These are phyloP conservation scores for Ilyonectria mors-panacis DNA, from an alignment of 2,329 filamentous ascomycete species.

Conservation along the genomic window DNA sequence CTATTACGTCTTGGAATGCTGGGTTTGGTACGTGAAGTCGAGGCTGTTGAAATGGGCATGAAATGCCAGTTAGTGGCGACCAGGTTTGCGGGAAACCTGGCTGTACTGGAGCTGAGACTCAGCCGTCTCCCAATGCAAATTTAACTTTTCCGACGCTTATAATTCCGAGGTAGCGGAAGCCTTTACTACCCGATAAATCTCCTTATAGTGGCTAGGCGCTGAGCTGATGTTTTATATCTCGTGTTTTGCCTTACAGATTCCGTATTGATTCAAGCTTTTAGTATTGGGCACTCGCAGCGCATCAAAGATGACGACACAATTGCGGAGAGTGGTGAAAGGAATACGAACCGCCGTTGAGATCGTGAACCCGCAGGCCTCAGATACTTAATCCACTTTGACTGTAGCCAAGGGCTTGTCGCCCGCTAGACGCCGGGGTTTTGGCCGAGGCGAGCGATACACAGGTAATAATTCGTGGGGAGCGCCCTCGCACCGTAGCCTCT, in stretches of 20 bases:
- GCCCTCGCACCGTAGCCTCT: conserved; percentile 9
- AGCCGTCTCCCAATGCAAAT: conserved; percentile 20
- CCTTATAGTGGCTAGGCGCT: neutral
- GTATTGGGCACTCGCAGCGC: neutral
- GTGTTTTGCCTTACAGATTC: conserved; percentile 1
- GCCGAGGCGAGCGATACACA: conserved; percentile 11
- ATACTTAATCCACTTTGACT: conserved; percentile 13
- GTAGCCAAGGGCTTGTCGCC: conserved; percentile 7
- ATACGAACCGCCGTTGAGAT: conserved; percentile 9
- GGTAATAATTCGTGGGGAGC: conserved; percentile 23
- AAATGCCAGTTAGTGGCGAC: conserved; percentile 26
- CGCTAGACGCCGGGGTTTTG: conserved; percentile 5
- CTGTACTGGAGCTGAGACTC: conserved; percentile 37
- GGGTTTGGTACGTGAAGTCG: conserved; percentile 39
- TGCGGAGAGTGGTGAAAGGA: conserved; percentile 24
- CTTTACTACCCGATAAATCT: neutral
- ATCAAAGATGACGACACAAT: conserved; percentile 22
- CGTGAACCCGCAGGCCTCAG: conserved; percentile 13
- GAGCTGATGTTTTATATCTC: conserved; percentile 9
- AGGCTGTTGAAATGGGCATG: conserved; percentile 32
- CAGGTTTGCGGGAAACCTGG: conserved; percentile 49
- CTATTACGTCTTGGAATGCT: conserved; percentile 47
- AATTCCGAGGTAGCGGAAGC: neutral
- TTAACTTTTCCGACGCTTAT: neutral
- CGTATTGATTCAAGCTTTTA: neutral